Conservation (phyloP, 2,329 filamentous ascomycete genomes). For the Stylonectria norvegica region DNA sequence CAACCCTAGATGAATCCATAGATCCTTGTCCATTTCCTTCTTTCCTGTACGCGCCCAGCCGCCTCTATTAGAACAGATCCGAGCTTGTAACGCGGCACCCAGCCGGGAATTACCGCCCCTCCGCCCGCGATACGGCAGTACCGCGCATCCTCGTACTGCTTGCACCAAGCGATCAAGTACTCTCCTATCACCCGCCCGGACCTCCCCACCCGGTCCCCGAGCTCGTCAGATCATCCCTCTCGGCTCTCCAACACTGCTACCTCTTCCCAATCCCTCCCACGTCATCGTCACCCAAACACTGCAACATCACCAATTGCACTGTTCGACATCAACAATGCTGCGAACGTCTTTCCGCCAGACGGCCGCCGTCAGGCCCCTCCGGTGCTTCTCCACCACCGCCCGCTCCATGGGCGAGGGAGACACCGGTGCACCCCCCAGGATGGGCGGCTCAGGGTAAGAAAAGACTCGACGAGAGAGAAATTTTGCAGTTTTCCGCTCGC, state of each 20-base stretch:
- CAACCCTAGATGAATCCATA: not conserved
- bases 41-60: slow-evolving; percentile 15
- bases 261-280: slow-evolving; percentile 21
- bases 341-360: slow-evolving; percentile 60
- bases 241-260: slow-evolving; percentile 10
- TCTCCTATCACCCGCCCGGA: slow-evolving; percentile 7
- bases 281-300: slow-evolving; percentile 19
- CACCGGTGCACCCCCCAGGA: slow-evolving; percentile 58
- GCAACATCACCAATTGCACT: slow-evolving; percentile 14
- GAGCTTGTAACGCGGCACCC: slow-evolving; percentile 16
- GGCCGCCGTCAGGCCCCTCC: slow-evolving; percentile 52
- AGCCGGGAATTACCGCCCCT: slow-evolving; percentile 24
- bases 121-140: slow-evolving; percentile 15
- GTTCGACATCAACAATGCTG: slow-evolving; percentile 53
- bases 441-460: slow-evolving; percentile 53
- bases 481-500: no score
- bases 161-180: slow-evolving; percentile 1
- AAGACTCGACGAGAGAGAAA: no score
- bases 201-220: slow-evolving; percentile 8
- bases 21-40: slow-evolving; percentile 9
- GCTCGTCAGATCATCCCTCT: slow-evolving; percentile 25
- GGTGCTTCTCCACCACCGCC: slow-evolving; percentile 60
- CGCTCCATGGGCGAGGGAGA: slow-evolving; percentile 68
- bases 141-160: not conserved
- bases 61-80: slow-evolving; percentile 17